Evolutionary conservation across 2,329 filamentous ascomycete species (phyloP), one percentile per base, ranked within the genome.

Genomic region (Cladosporium sphaerospermum): DNA sequence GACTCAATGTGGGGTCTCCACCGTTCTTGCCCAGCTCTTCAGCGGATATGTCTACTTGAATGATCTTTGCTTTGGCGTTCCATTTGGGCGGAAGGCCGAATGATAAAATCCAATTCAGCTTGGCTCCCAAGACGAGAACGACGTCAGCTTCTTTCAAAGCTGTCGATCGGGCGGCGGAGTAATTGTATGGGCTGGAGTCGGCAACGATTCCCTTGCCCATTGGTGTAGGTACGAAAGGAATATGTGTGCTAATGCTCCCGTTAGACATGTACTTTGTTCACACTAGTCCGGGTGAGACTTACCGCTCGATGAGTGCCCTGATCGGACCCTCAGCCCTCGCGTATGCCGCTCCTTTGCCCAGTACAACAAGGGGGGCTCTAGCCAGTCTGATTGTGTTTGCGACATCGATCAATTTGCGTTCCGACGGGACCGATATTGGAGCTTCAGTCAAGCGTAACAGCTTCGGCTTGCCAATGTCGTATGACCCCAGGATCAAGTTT

Each of bases 191-290:
- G 60, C 79, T 76, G 0, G 75, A 78, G 57, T 81, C 78, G 9
- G 78, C 70, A 1, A 81, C 59, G 5, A 82, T 71, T 18, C 79
- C 79, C 61, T 82, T 82, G 4, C 78, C 79, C 77, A 81, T 82
- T 1, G 79, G 79, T 1, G 78, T 80, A 0, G 78, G 78, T 6
- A 82, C 67, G 61, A 82, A 82, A 0, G 78, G 78, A 9, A 82
- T 69, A 23, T 72, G 67, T 9, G 75, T 76, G 8, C 60, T 59
- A 11, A 39, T 39, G 13, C n/a, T 14, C n/a, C 4, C 8, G 36
- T 39, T 39, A 39, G 10, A 39, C 5, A 33, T 34, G 11, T 32
- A 18, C 28, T 23, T 16, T 19, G 39, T 39, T 16, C 28, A 28
- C n/a, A 42, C 7, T 7, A 28, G 23, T 28, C 7, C 5, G 23